Base-by-base conservation (phyloP, 495 filamentous ascomycete genomes). In the Penicillium crystallinum region DNA sequence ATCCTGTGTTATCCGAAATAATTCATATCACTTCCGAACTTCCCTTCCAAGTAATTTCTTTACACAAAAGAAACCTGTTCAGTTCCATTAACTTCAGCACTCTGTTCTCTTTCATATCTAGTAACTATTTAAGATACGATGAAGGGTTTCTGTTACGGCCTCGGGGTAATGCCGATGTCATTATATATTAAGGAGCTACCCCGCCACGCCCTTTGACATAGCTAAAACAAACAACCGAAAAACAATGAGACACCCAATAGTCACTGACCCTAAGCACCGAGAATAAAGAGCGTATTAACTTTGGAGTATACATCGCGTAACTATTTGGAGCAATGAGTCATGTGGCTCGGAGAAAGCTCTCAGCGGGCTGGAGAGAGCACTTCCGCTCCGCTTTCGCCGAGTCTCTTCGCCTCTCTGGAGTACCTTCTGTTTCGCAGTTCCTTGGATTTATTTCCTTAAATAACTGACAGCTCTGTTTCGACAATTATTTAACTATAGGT, bases 261-360 rank as follows among this genome's bases (percentile, higher is more conserved):
- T 9, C 11, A 31, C 11, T 31, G 29, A 31, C 29, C 29, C 25
- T 11, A 4, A 31, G 10, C 6, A 8, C 10, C 4, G 6, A 31
- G 6, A 31, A 31, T 6, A 9, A 10, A 31, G 2, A 31, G 10
- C 8, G 6, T 11, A 11, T 31, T 2, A 10, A 31, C 2, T 4
- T 31, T 8, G 10, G 10, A 11, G 29, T 31, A 8, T 2, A 31
- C 8, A 31, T 31, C 11, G 29, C 29, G 29, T 11, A 31, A 31
- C 6, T 30, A 29, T 43, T 31, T 31, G 35, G 25, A 11, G 42
- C n/a, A 30, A 59, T 64, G 62, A 64, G 58, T 64, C 62, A 64
- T 55, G 45, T 31, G 40, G 17, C 45, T 52, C 29, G 25, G 60
- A 52, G 48, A 46, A 59, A 64, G 45, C 51, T 46, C 41, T 39